Base-by-base conservation (phyloP, 148 eudicot genomes). In the Fallopia convolvulus region DNA sequence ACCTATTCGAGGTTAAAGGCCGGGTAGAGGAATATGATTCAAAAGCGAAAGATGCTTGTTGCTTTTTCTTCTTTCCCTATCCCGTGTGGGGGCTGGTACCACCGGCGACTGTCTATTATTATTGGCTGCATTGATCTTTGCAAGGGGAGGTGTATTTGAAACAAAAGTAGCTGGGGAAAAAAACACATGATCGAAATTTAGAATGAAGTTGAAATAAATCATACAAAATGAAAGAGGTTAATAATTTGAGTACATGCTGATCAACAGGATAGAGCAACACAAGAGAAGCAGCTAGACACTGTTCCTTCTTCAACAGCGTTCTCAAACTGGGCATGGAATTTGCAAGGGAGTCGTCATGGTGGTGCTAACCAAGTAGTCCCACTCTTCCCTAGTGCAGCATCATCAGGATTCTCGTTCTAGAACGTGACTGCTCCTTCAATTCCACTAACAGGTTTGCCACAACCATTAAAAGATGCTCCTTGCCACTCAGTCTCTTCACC, bases 351-450 rank as follows among this genome's bases (percentile, higher is more conserved):
- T 30, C 39, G 68, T 49, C 80, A 50, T 73, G 70, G 83, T 32
- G 80, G 77, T 76, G 83, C 70, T 61, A 61, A 61, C 70, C 70
- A 79, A 82, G 33, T 61, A 26, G 70, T 61, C 70, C 70, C 70
- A 61, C 70, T 61, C 39, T 61, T 23, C 39, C 70, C 70, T 61
- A 61, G 70, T 61, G 70, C 70, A 61, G 70, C 70, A 61, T 61
- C 70, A 61, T 61, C 70, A 61, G 70, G 70, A 61, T 61, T 61
- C 70, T 61, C 70, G 39, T 61, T 61, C 68, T 61, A 61, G 68
- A 61, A 61, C 13, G 39, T 6, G 68, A 61, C 36, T 10, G 33
- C 82, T 41, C 52, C 75, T 75, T 74, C 88, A 18, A 52, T 20
- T 55, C 70, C 70, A 61, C 70, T 61, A 61, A 61, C 70, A 21